Percentiles rank a stretch among this genome's conserved stretches.
phyloP scores from a whole-genome alignment of 345 rosid species.

The Sapria himalayana region DNA sequence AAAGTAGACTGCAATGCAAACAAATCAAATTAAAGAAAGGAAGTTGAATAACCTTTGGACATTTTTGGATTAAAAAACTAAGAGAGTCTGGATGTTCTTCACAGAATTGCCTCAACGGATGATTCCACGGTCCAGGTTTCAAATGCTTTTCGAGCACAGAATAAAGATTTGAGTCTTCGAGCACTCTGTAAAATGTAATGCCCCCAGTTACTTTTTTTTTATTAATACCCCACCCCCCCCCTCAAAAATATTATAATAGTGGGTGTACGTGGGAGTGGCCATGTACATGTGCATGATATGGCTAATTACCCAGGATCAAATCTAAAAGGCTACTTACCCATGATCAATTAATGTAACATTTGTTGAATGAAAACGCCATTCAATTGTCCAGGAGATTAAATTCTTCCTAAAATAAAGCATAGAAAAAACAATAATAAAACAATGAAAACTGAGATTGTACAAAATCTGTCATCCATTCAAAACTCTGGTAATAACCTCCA shows the following conservation, averaged over 20 bases:
- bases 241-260: too few species aligned
- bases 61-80: constrained; percentile 38
- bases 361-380: constrained; percentile 69
- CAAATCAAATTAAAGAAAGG: too few species aligned
- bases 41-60: constrained; percentile 26
- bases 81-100: constrained; percentile 36
- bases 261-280: too few species aligned
- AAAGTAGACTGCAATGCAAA: too few species aligned
- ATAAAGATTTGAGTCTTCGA: constrained; percentile 36
- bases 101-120: constrained; percentile 39
- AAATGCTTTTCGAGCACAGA: constrained; percentile 52
- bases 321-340: constrained; percentile 29
- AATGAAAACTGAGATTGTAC: neutral
- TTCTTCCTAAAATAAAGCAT: constrained; percentile 27
- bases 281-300: too few species aligned
- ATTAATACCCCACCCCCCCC: too few species aligned
- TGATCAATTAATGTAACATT: constrained; percentile 45
- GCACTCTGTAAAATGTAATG: constrained; percentile 44
- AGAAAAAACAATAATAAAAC: neutral
- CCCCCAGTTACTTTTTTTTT: too few species aligned
- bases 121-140: constrained; percentile 57
- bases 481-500: constrained; percentile 13
- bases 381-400: constrained; percentile 66
- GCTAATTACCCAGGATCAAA: too few species aligned
- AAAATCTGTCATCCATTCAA: neutral